phyloP scores from a whole-genome alignment of 345 rosid genomes.

The Laguncularia racemosa region DNA sequence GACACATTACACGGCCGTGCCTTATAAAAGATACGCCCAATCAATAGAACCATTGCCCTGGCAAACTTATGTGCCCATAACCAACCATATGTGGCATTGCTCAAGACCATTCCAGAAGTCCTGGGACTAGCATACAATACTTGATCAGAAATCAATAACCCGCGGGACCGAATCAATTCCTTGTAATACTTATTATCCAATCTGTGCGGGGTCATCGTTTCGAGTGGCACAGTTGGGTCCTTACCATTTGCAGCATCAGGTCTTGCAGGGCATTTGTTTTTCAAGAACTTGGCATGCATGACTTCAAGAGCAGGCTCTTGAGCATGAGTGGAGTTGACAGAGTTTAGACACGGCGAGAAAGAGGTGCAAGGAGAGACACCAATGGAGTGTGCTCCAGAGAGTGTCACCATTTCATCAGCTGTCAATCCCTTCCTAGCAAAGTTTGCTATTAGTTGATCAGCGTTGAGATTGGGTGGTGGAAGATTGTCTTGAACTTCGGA shows the following conservation, averaged over 20 bases:
- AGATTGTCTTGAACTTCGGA: constrained; percentile 19
- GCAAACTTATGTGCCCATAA: constrained; percentile 25
- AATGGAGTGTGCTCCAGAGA: constrained; percentile 42
- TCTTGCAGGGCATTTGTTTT: constrained; percentile 26
- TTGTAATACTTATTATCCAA: constrained; percentile 38
- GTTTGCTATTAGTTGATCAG: constrained; percentile 14
- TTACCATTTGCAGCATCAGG: not conserved
- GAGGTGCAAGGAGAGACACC: constrained; percentile 36
- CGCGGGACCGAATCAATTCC: constrained; percentile 17
- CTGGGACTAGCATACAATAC: constrained; percentile 18
- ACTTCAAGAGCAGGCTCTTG: constrained; percentile 34
- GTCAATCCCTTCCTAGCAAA: constrained; percentile 33
- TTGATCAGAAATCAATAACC: constrained; percentile 34
- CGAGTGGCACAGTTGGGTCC: constrained; percentile 18
- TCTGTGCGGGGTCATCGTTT: constrained; percentile 14
- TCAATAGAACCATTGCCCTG: constrained; percentile 31
- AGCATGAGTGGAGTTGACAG: constrained; percentile 21
- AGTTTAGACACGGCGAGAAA: constrained; percentile 26
- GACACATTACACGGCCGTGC: too few relatives aligned
- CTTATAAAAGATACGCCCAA: too few relatives aligned
- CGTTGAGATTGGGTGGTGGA: constrained; percentile 19
- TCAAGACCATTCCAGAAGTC: constrained; percentile 18
- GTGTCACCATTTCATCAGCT: constrained; percentile 38
- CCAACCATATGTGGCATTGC: constrained; percentile 16
- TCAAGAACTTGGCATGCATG: constrained; percentile 22